phyloP scores from a whole-genome alignment of 192 early-diverging fungal genomes.

The Linderina pennispora region DNA sequence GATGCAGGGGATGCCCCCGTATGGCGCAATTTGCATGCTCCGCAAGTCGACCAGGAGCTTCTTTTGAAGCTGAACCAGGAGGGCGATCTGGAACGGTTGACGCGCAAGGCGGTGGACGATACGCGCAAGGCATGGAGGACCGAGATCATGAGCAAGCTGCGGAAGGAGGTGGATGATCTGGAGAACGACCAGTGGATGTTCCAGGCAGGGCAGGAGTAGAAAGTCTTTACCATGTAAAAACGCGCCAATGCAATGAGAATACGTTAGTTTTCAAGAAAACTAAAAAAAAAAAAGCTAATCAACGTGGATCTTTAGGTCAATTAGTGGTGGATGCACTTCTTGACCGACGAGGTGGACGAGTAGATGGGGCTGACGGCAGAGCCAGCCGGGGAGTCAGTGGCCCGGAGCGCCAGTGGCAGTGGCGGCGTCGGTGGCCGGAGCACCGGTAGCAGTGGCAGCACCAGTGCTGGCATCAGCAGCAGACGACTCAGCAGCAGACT shows the following conservation, averaged over 20 bases:
- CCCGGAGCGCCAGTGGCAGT: not conserved
- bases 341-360: not conserved
- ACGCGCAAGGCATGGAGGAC: slow-evolving; percentile 11
- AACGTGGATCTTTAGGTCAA: too few relatives aligned
- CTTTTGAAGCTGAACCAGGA: slow-evolving; percentile 35
- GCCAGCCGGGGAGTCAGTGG: not conserved
- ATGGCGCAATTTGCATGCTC: not conserved
- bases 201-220: too few relatives aligned
- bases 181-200: slow-evolving; percentile 37
- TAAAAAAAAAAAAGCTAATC: too few relatives aligned
- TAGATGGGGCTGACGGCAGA: not conserved
- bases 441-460: not conserved
- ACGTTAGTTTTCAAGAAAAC: too few relatives aligned
- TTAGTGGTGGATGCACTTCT: too few relatives aligned
- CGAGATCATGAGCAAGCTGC: slow-evolving; percentile 15
- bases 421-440: not conserved
- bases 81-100: slow-evolving; percentile 28
- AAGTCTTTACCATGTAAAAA: too few relatives aligned
- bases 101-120: slow-evolving; percentile 23
- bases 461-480: not conserved
- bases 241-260: too few relatives aligned
- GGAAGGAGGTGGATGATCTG: slow-evolving; percentile 19
- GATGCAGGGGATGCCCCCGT: not conserved
- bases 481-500: not conserved
- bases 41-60: slow-evolving; percentile 29